phyloP scores from a whole-genome alignment of 768 basidiomycete species.

The Boletus rubroflammeus region DNA sequence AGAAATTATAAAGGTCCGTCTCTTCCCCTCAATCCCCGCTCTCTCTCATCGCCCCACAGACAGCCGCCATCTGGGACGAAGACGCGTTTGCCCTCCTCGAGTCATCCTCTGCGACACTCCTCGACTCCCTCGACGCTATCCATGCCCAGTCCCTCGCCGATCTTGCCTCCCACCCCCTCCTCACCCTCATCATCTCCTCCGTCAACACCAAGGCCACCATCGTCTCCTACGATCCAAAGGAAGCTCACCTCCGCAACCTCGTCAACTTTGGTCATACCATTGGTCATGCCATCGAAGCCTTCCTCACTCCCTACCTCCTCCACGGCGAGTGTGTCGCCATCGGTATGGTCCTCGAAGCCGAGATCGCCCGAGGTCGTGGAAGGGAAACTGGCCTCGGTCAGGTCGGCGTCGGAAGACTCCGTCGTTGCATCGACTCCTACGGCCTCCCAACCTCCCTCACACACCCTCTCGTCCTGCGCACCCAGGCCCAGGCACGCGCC shows the following conservation, averaged over 20 bases:
- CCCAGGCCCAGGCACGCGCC: constrained; percentile 17
- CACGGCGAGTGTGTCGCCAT: constrained; percentile 96
- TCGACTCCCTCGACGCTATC: constrained; percentile 71
- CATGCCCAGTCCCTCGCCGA: constrained; percentile 50
- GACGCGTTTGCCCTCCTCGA: constrained; percentile 86
- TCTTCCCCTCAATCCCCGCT: background rate
- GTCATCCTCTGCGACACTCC: constrained; percentile 78
- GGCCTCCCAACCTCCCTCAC: constrained; percentile 81
- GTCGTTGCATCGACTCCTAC: constrained; percentile 84
- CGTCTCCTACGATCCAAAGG: constrained; percentile 94
- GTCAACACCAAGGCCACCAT: constrained; percentile 96
- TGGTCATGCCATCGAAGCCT: constrained; percentile 97
- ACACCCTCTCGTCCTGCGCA: constrained; percentile 64
- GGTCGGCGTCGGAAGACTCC: constrained; percentile 88
- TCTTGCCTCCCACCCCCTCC: constrained; percentile 82
- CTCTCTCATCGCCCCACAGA: constrained; percentile 45
- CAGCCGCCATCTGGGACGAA: constrained; percentile 98
- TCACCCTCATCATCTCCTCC: constrained; percentile 88
- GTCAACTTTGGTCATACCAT: constrained; percentile 99
- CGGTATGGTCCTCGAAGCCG: constrained; percentile 96
- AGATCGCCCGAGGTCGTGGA: constrained; percentile 85
- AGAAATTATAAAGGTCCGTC: constrained; percentile 87
- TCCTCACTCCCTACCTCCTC: constrained; percentile 87
- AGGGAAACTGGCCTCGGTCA: constrained; percentile 61
- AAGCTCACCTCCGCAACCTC: constrained; percentile 94